phyloP scores from a whole-genome alignment of 805 yeast species.

The Wickerhamomyces pijperi region DNA sequence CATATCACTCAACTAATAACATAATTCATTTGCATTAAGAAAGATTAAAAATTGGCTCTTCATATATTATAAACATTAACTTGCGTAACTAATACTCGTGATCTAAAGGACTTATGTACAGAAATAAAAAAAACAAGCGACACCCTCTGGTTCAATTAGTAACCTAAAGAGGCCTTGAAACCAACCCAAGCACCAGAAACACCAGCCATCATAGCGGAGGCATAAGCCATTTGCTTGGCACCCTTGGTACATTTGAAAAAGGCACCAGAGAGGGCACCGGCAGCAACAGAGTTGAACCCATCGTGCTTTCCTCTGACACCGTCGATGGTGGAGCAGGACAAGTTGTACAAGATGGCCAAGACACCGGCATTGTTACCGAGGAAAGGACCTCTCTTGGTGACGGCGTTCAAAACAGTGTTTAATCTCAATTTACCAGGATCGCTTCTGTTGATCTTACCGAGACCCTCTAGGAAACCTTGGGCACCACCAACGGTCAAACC shows the following conservation, averaged over 20 bases:
- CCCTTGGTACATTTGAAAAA: conserved; percentile 82
- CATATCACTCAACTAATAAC: too few relatives aligned
- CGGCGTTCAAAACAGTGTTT: conserved; percentile 82
- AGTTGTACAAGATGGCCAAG: conserved; percentile 78
- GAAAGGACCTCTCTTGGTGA: conserved; percentile 93
- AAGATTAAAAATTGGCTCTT: too few relatives aligned
- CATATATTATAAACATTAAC: background rate
- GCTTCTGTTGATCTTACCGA: conserved; percentile 61
- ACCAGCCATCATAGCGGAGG: conserved; percentile 75
- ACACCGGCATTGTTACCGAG: conserved; percentile 94
- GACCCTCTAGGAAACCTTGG: conserved; percentile 80
- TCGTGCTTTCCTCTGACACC: conserved; percentile 83
- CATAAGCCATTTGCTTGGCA: conserved; percentile 74
- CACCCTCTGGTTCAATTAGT: background rate
- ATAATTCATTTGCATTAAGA: too few relatives aligned
- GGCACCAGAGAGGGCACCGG: conserved; percentile 92
- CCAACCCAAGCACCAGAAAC: conserved; percentile 94
- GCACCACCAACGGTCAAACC: conserved; percentile 87
- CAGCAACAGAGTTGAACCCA: conserved; percentile 66
- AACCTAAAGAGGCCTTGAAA: conserved; percentile 33
- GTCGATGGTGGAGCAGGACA: conserved; percentile 73
- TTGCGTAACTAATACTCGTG: background rate
- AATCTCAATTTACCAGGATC: conserved; percentile 74
- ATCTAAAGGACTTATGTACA: background rate
- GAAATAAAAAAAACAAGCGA: background rate